A percentile compares a stretch with the other conserved stretches of the same genome.
phyloP scores from a whole-genome alignment of 169 alveolate species.

The Amoebophrya sp. region DNA sequence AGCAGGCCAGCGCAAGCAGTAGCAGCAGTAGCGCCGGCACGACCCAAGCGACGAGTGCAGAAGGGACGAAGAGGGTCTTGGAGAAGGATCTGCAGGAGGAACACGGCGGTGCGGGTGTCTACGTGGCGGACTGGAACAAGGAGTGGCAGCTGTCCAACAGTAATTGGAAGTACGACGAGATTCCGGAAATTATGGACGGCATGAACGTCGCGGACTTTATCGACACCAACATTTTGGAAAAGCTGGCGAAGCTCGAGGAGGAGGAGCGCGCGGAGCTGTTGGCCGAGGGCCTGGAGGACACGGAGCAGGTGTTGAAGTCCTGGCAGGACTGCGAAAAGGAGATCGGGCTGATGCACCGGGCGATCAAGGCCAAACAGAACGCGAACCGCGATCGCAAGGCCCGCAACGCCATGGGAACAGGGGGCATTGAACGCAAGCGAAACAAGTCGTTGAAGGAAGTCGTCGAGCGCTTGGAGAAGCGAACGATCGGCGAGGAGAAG shows the following conservation, averaged over 20 bases:
- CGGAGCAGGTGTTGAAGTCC: conserved; percentile 32
- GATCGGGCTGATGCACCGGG: conserved; percentile 23
- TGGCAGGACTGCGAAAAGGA: conserved; percentile 27
- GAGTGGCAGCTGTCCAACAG: conserved; percentile 72
- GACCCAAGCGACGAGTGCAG: background rate
- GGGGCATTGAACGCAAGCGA: conserved; percentile 38
- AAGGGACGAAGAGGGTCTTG: conserved; percentile 23
- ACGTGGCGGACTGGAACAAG: conserved; percentile 76
- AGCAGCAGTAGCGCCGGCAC: background rate
- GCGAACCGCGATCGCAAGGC: conserved; percentile 31
- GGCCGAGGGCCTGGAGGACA: conserved; percentile 37
- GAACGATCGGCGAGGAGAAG: background rate
- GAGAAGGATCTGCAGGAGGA: conserved; percentile 75
- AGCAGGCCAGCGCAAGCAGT: background rate
- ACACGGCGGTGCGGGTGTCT: conserved; percentile 99
- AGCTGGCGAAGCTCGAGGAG: conserved; percentile 86
- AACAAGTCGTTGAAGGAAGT: conserved; percentile 46
- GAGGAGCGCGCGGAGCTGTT: conserved; percentile 84
- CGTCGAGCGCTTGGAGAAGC: conserved; percentile 40
- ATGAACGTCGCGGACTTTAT: conserved; percentile 94
- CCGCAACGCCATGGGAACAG: conserved; percentile 38
- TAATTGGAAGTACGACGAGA: conserved; percentile 93
- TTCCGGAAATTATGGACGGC: conserved; percentile 96
- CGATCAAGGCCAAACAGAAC: background rate
- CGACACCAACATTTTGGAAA: conserved; percentile 90